Evolutionary conservation across 176 grass and related monocot species (phyloP), one percentile per base, ranked within the genome.

Genomic region (Themeda triandra): DNA sequence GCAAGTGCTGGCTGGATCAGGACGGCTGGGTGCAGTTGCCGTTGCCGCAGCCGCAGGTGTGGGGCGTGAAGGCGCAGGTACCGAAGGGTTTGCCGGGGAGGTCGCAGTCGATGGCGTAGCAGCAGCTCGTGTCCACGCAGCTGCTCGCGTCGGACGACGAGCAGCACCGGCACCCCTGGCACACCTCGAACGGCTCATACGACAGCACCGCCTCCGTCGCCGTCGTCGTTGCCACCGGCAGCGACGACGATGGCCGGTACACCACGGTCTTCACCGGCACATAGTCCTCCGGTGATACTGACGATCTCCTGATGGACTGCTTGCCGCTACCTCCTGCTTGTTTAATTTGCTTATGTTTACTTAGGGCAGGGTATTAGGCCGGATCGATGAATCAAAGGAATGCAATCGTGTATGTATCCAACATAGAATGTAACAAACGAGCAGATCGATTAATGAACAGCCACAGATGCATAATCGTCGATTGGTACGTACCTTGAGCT

Each of bases 21-120:
- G 65, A 37, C 1, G 63, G 49, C 39, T 75, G 79, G 60, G 68
- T 84, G 89, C 89, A 91, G 75, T 84, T 83, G 48, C 0, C 13
- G 72, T 63, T 21, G 80, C 62, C 84, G 71, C 92, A 98, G 35
- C 79, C 82, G 86, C 95, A 98, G 88, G 92, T 80, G 32, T 32
- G 88, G 0, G 92, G 92, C 8, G 82, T 70, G 86, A 98, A 95
- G 79, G 85, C 87, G 87, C 95, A 98, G 84, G 89, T 72, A 62
- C 92, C 95, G 79, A 83, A 98, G 62, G 92, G 92, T 87, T 98
- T 98, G 11, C 85, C 92, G 7, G 92, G 95, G 83, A 95, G 69
- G 81, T 93, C 73, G 89, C 92, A 98, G 59, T 93, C 75, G 87
- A 98, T 98, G 91, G 76, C 63, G 83, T 92, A 95, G 91, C 95